Conservation (phyloP, 2,329 filamentous ascomycete genomes). For the Trichoderma arundinaceum region DNA sequence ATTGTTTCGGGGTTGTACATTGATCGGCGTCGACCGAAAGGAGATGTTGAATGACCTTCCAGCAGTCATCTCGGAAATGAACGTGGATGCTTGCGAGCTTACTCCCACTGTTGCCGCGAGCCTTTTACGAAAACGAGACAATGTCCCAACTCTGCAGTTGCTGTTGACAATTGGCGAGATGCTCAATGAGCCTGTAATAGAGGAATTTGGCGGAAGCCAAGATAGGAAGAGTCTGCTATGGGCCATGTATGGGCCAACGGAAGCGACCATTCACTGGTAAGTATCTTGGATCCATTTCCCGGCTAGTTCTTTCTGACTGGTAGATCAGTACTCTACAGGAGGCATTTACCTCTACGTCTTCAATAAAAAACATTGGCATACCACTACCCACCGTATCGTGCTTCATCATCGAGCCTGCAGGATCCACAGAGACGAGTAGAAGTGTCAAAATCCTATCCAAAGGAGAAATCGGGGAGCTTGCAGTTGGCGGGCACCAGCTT, state of each 20-base stretch:
- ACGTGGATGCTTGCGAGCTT: conserved; percentile 83
- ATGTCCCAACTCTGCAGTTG: conserved; percentile 70
- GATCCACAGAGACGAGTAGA: conserved; percentile 32
- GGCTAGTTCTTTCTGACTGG: conserved; percentile 8
- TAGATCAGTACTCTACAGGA: conserved; percentile 69
- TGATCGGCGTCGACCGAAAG: conserved; percentile 72
- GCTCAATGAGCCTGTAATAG: conserved; percentile 77
- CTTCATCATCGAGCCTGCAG: conserved; percentile 65
- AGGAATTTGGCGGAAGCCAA: conserved; percentile 73
- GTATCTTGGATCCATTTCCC: conserved; percentile 28
- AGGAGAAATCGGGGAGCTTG: conserved; percentile 78
- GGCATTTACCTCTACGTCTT: conserved; percentile 60
- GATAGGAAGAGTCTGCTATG: conserved; percentile 70
- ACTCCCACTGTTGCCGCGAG: conserved; percentile 87
- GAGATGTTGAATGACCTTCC: conserved; percentile 78
- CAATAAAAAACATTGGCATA: conserved; percentile 73
- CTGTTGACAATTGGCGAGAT: conserved; percentile 92
- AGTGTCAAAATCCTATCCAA: conserved; percentile 62
- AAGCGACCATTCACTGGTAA: conserved; percentile 85
- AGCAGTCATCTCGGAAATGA: conserved; percentile 64
- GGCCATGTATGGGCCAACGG: conserved; percentile 94
- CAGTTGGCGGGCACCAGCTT: conserved; percentile 79
- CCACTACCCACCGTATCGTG: conserved; percentile 83
- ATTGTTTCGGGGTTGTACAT: conserved; percentile 71
- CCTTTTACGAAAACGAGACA: conserved; percentile 69